phyloP scores from a whole-genome alignment of 2,329 filamentous ascomycete species.

The Hymenoscyphus occultus region DNA sequence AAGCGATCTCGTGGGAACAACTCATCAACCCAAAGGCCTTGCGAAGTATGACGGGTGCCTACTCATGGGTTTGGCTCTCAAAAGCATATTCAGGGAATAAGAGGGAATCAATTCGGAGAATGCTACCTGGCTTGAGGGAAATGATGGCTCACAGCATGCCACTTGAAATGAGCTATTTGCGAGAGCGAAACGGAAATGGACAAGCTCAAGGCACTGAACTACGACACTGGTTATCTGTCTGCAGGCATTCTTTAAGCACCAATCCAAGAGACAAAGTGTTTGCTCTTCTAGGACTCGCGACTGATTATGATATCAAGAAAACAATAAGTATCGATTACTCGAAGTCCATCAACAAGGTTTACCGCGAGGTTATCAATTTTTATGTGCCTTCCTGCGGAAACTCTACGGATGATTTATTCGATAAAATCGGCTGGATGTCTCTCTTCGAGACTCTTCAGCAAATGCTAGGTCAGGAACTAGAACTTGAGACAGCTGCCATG shows the following conservation, averaged over 20 bases:
- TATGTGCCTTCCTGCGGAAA: background rate
- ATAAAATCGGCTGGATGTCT: background rate
- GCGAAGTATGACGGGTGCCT: background rate
- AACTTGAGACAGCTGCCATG: background rate
- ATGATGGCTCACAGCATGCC: background rate
- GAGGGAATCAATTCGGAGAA: too few species aligned
- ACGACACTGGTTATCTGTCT: background rate
- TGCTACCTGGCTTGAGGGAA: background rate
- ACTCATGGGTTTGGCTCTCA: background rate
- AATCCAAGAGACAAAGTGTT: background rate
- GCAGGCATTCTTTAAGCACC: background rate
- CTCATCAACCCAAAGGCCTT: background rate
- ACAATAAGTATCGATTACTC: background rate
- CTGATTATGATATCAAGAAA: background rate
- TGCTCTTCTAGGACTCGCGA: background rate
- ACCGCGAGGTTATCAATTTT: background rate
- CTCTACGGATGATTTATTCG: background rate
- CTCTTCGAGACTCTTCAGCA: background rate
- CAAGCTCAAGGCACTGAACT: constrained; percentile 2
- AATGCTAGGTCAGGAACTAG: background rate
- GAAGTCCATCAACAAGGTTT: background rate
- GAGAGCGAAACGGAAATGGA: background rate
- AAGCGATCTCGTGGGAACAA: background rate
- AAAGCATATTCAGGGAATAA: too few species aligned
- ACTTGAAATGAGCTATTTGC: background rate